Evolutionary conservation across 345 rosid species (phyloP).

Genomic region (Eucalyptus paniculata): DNA sequence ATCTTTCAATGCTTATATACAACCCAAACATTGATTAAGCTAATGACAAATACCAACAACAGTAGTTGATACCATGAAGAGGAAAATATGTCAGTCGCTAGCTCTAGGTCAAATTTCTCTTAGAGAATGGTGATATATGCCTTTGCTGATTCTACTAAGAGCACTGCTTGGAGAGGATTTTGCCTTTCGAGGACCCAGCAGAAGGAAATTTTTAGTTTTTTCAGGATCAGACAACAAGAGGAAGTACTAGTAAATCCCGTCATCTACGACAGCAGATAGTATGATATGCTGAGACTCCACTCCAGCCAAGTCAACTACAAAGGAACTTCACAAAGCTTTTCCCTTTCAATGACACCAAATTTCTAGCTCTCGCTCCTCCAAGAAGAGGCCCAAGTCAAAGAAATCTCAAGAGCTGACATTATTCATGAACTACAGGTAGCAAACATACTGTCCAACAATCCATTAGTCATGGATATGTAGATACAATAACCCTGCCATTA

Average conservation of each 20-base stretch:
- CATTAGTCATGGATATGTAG: neutral
- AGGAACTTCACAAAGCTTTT: neutral
- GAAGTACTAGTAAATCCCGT: neutral
- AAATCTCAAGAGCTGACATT: neutral
- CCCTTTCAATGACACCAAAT: neutral
- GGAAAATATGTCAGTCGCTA: neutral
- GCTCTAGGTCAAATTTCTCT: neutral
- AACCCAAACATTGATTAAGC: neutral
- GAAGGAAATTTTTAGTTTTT: neutral
- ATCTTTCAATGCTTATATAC: neutral
- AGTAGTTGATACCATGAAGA: neutral
- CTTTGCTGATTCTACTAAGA: neutral
- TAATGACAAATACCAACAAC: neutral
- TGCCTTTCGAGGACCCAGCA: neutral
- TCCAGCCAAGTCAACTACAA: neutral
- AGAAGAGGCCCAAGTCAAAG: neutral
- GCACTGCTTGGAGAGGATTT: neutral
- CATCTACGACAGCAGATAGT: neutral
- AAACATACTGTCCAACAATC: neutral
- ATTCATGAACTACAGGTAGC: neutral
- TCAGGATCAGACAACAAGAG: neutral
- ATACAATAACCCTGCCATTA: neutral
- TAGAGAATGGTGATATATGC: neutral
- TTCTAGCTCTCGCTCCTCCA: neutral
- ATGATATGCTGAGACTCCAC: neutral